Base-by-base conservation (phyloP, 164 flowering plant genomes). In the Chimonanthus praecox region DNA sequence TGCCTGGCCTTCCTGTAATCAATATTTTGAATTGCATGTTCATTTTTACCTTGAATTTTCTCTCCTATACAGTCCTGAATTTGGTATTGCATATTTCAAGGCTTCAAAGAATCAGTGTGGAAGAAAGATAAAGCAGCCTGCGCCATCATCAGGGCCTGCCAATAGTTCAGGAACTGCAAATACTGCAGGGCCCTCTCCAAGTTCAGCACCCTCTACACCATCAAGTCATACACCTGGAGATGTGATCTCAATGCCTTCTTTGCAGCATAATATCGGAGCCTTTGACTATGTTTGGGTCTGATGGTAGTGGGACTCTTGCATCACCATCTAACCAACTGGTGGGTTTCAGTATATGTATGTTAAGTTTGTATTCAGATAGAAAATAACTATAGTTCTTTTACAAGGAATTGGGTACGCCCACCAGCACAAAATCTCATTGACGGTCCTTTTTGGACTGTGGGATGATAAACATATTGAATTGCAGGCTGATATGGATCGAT, bases 101-200 rank as follows among this genome's bases (percentile, higher is more conserved):
- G 88, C 87, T 82, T 87, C 91, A 49, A 95, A 91, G 87, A 89
- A 80, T 83, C 97, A 92, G 85, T 79, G 82, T 71, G 94, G 91
- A 48, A 85, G 99, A 78, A 95, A 95, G 80, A 84, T 98, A 76
- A 95, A 95, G 85, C 99, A 93, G 77, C 92, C 94, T 33, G 97
- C 85, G 15, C 87, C 98, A 66, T 95, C 98, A 80, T 94, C 98
- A 45, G 98, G 98, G 61, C 99, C 98, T 73, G 98, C 99, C 70
- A 95, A 95, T 82, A 95, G 99, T 82, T 85, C 99, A 15, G 99
- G 99, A 81, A 95, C 99, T 50, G 99, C 94, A 61, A 95, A 90
- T 69, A 92, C 99, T n/a, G 87, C 97, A 15, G 99, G 99, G 9
- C 99, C 97, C 3, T 91, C 99, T 65, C 97, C 97, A 63, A 89